These are phyloP conservation scores for Monosporozyma unispora DNA, from an alignment of 805 yeast species.

Conservation along the genomic window DNA sequence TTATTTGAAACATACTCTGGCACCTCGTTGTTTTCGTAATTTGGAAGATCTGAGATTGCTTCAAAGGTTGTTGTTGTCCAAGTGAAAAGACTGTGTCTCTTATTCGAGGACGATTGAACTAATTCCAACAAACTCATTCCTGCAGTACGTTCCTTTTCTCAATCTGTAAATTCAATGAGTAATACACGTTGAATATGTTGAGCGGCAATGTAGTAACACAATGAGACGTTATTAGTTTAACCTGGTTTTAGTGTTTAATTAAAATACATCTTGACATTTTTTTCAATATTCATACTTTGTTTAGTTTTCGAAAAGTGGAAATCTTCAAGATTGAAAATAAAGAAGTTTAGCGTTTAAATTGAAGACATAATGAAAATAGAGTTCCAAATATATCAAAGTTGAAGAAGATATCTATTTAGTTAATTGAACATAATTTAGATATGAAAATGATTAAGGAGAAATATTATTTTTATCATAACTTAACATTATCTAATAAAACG, in stretches of 20 bases:
- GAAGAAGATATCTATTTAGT: too few species aligned
- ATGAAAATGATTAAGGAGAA: too few species aligned
- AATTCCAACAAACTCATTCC: constrained; percentile 2
- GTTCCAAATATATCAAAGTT: too few species aligned
- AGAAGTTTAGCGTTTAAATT: background rate
- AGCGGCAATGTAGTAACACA: too few species aligned
- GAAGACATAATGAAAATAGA: too few species aligned
- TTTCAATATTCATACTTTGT: background rate
- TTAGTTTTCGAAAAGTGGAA: background rate
- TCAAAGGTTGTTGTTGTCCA: constrained; percentile 17
- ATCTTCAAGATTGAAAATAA: background rate
- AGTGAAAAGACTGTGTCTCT: constrained; percentile 18
- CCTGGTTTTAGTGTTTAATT: background rate
- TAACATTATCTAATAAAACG: too few species aligned
- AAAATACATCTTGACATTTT: background rate
- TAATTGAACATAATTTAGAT: too few species aligned
- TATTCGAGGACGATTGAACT: constrained; percentile 7
- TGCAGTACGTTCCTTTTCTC: too few species aligned
- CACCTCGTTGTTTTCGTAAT: background rate
- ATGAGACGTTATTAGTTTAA: too few species aligned
- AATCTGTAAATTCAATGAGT: background rate
- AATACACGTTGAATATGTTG: background rate
- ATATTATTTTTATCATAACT: too few species aligned
- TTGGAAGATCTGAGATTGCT: constrained; percentile 3
- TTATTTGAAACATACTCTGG: background rate